A percentile compares a stretch with the other conserved stretches of the same genome.
Conservation (phyloP, 2,329 filamentous ascomycete species). For the Colletotrichum karsti region DNA sequence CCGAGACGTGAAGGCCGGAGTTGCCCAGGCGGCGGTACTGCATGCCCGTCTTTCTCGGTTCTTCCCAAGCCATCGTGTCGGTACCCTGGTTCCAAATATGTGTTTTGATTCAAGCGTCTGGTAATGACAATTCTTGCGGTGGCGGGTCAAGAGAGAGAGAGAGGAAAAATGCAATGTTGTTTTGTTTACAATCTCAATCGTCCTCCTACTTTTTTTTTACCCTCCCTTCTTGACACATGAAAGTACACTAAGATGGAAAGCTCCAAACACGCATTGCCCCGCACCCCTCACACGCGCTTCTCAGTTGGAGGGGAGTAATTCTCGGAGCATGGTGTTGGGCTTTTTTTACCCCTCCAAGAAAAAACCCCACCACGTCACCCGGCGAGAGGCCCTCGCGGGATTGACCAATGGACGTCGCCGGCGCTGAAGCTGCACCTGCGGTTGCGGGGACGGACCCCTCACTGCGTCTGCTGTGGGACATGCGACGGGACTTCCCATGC, state of each 20-base stretch:
- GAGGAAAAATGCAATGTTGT: background rate
- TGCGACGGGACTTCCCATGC: too few species aligned
- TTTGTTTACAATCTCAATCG: background rate
- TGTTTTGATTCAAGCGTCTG: too few species aligned
- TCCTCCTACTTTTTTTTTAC: background rate
- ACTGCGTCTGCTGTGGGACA: background rate
- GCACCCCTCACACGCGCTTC: constrained; percentile 6
- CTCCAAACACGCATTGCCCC: constrained; percentile 15
- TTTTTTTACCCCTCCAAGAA: background rate
- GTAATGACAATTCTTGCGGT: background rate
- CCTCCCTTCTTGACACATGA: background rate
- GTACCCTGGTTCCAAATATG: background rate
- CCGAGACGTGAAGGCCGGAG: constrained; percentile 73
- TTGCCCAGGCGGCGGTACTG: constrained; percentile 50
- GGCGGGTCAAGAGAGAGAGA: background rate
- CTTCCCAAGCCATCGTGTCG: constrained; percentile 49
- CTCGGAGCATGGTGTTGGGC: background rate
- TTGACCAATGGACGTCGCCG: constrained; percentile 15
- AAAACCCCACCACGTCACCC: constrained; percentile 15
- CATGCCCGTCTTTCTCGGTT: constrained; percentile 55
- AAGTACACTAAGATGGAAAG: constrained; percentile 2
- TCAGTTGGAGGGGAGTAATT: constrained; percentile 1
- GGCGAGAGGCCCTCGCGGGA: background rate
- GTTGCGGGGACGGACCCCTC: background rate
- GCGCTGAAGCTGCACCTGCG: background rate